Evolutionary conservation across 1,139 yeast species (phyloP), one percentile per base, ranked within the genome.

Genomic region (Meyerozyma guilliermondii): DNA sequence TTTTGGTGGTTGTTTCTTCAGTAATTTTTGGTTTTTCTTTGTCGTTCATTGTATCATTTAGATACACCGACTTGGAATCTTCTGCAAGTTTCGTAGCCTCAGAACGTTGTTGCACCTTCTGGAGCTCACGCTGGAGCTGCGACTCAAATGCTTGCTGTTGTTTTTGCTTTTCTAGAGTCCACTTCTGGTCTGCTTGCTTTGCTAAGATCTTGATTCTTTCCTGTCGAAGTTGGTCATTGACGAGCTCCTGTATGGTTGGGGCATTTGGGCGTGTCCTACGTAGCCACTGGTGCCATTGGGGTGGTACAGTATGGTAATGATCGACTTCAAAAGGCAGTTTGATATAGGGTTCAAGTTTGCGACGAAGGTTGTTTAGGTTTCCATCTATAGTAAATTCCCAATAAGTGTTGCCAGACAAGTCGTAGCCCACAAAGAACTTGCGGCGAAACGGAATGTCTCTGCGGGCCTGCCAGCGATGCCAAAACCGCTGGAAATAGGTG

Each of bases 261-360:
- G 82, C 71, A 1, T 63, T 55, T 1, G 68, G 62, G 41, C 95
- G 68, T 1, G 87, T 80, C 51, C 79, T 69, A 41, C 94, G 62
- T 20, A 87, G 68, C 95, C 95, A 87, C 56, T 83, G 91, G 35
- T 78, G 65, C 95, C 95, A 87, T 54, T 81, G 91, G 1, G 92
- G 82, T 13, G 82, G 83, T 0, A 77, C 66, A 4, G 73, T 69
- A 7, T 59, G 54, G 50, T 71, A 76, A 50, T 78, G 78, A 50
- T 78, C 82, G 6, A 68, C 75, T 43, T 76, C 64, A 55, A 71
- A 73, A 5, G 66, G 51, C 42, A 66, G 62, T 35, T 62, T 61
- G 43, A 62, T 55, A 43, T 58, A 61, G 1, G 83, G 83, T 46
- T 75, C 76, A 50, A 75, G 62, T 47, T 76, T 74, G 36, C 83